Percentiles rank a stretch among this genome's conserved stretches.
These are phyloP conservation scores for Cardamine resedifolia DNA, from an alignment of 345 rosid species.

Conservation along the genomic window DNA sequence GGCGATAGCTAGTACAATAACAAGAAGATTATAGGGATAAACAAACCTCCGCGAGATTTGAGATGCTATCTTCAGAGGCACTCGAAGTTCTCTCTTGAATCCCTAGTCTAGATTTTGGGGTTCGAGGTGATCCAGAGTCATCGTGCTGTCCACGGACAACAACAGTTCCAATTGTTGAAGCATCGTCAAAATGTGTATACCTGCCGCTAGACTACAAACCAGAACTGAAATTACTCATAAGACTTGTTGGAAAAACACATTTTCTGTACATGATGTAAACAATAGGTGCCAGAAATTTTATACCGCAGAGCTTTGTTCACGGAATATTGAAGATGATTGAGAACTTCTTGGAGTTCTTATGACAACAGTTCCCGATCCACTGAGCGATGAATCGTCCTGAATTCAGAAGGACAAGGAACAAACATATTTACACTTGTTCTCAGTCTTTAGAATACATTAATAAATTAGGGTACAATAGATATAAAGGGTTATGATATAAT, in stretches of 20 bases:
- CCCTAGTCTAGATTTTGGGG: slow-evolving; percentile 88
- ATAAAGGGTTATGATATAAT: not conserved
- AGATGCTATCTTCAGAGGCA: slow-evolving; percentile 88
- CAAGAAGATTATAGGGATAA: not conserved
- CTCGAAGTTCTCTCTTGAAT: slow-evolving; percentile 75
- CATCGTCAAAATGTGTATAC: slow-evolving; percentile 63
- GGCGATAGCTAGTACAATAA: not conserved
- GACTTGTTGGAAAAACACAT: not conserved
- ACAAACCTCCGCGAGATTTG: slow-evolving; percentile 80
- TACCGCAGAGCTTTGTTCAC: slow-evolving; percentile 64
- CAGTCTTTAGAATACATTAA: not conserved
- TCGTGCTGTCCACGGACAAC: slow-evolving; percentile 75
- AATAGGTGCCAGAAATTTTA: slow-evolving; percentile 15
- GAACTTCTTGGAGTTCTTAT: slow-evolving; percentile 70
- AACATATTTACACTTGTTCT: not conserved
- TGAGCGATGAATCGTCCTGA: slow-evolving; percentile 65
- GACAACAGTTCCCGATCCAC: slow-evolving; percentile 88
- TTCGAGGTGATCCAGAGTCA: slow-evolving; percentile 76
- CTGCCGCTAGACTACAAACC: slow-evolving; percentile 67
- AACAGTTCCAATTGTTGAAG: slow-evolving; percentile 87
- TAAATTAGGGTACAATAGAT: not conserved
- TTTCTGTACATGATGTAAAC: not conserved
- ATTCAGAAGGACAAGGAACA: slow-evolving; percentile 35
- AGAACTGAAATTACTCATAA: slow-evolving; percentile 38
- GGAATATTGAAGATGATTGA: slow-evolving; percentile 53